phyloP scores from a whole-genome alignment of 306 rosid genomes.

The Lathyrus sativus region DNA sequence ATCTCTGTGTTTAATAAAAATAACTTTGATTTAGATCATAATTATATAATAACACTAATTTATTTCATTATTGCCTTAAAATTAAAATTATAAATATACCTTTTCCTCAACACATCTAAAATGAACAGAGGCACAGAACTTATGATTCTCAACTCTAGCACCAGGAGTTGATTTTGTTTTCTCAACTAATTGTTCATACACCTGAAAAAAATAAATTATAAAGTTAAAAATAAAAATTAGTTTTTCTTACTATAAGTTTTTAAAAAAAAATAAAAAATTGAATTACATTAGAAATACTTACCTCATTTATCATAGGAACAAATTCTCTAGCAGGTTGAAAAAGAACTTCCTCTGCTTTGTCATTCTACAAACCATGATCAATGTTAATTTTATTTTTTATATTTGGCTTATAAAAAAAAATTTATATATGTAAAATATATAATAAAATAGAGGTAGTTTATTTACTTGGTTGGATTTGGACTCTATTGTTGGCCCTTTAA shows the following conservation, averaged over 20 bases:
- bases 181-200: slow-evolving; percentile 58
- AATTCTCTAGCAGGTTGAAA: slow-evolving; percentile 87
- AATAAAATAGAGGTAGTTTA: neutral
- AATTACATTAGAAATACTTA: slow-evolving; percentile 17
- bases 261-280: neutral
- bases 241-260: neutral
- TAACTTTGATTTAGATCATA: slow-evolving; percentile 15
- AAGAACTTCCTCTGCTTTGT: slow-evolving; percentile 58
- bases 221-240: neutral
- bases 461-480: slow-evolving; percentile 71
- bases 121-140: slow-evolving; percentile 84
- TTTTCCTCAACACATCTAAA: slow-evolving; percentile 94
- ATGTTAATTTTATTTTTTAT: neutral
- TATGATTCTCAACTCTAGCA: slow-evolving; percentile 83
- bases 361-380: slow-evolving; percentile 47
- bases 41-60: neutral
- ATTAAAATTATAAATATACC: slow-evolving; percentile 41
- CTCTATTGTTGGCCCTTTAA: slow-evolving; percentile 78
- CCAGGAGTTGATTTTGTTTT: slow-evolving; percentile 76
- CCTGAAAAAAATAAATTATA: slow-evolving; percentile 48
- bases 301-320: slow-evolving; percentile 92
- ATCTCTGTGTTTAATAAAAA: slow-evolving; percentile 54
- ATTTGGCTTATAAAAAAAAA: slow-evolving; percentile 1
- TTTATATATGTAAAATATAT: neutral
- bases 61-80: neutral